phyloP scores from a whole-genome alignment of 164 flowering plant genomes.

The Macadamia tetraphylla region DNA sequence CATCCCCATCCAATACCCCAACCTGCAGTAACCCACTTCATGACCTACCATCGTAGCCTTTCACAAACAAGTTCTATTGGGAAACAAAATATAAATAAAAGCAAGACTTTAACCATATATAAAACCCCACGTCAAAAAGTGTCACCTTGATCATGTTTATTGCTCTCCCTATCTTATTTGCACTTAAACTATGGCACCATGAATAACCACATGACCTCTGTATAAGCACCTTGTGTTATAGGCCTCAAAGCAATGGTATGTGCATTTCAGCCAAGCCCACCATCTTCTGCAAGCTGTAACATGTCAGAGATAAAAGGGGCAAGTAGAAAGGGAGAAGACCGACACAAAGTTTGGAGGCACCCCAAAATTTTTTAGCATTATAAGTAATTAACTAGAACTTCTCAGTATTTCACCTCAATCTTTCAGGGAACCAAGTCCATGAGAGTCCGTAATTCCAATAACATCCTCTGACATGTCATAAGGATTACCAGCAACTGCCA shows the following conservation, averaged over 20 bases:
- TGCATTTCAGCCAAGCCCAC: slow-evolving; percentile 72
- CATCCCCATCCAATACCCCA: background rate
- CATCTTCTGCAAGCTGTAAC: slow-evolving; percentile 71
- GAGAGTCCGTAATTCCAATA: slow-evolving; percentile 72
- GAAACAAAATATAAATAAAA: background rate
- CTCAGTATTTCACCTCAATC: slow-evolving; percentile 71
- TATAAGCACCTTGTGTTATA: slow-evolving; percentile 78
- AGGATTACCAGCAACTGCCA: slow-evolving; percentile 92
- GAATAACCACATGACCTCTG: slow-evolving; percentile 94
- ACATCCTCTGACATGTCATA: slow-evolving; percentile 92
- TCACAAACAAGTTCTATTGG: background rate
- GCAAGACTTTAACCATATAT: too few relatives aligned
- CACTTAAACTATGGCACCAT: slow-evolving; percentile 79
- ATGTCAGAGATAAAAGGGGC: background rate
- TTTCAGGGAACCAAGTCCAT: slow-evolving; percentile 62
- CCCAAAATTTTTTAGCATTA: background rate
- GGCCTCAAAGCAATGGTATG: slow-evolving; percentile 50
- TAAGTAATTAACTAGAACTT: slow-evolving; percentile 54
- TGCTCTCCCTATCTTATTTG: slow-evolving; percentile 65
- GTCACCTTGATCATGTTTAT: slow-evolving; percentile 67
- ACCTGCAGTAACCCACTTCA: background rate
- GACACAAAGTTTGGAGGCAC: background rate
- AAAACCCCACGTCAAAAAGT: background rate
- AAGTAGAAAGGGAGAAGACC: background rate
- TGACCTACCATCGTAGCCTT: background rate